phyloP scores from a whole-genome alignment of 2,329 filamentous ascomycete genomes.

The Sporothrix dimorphospora region DNA sequence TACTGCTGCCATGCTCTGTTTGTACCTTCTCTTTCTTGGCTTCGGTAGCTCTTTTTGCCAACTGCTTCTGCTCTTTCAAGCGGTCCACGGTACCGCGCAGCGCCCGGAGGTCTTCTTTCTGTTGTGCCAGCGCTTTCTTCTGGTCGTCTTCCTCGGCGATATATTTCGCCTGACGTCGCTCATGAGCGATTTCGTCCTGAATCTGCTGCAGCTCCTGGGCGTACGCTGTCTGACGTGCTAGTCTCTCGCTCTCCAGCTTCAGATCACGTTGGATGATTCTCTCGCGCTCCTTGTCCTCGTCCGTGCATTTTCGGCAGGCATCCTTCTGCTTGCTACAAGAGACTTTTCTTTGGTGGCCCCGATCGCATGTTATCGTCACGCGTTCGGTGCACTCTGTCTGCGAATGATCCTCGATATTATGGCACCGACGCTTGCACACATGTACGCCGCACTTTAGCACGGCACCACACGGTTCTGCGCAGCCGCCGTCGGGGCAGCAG shows the following conservation, averaged over 20 bases:
- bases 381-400: constrained; percentile 44
- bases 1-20: neutral
- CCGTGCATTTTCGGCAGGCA: constrained; percentile 56
- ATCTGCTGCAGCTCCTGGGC: constrained; percentile 50
- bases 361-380: constrained; percentile 53
- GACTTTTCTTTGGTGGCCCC: constrained; percentile 50
- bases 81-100: constrained; percentile 42
- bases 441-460: constrained; percentile 62
- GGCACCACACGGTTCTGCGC: constrained; percentile 58
- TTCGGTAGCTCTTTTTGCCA: constrained; percentile 27
- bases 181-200: constrained; percentile 57
- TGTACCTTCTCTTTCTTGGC: neutral
- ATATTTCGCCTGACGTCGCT: constrained; percentile 49
- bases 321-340: constrained; percentile 32
- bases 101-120: constrained; percentile 50
- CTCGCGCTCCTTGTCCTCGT: constrained; percentile 51
- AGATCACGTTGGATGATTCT: constrained; percentile 51
- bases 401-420: constrained; percentile 62
- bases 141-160: constrained; percentile 50
- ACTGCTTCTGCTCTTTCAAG: constrained; percentile 21
- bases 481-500: constrained; percentile 71
- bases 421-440: constrained; percentile 62
- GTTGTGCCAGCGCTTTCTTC: constrained; percentile 49
- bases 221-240: constrained; percentile 51
- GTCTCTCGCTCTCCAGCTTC: constrained; percentile 54